Percentiles rank a stretch among this genome's conserved stretches.
phyloP scores from a whole-genome alignment of 2,329 filamentous ascomycete species.

The Paraphoma sp. region DNA sequence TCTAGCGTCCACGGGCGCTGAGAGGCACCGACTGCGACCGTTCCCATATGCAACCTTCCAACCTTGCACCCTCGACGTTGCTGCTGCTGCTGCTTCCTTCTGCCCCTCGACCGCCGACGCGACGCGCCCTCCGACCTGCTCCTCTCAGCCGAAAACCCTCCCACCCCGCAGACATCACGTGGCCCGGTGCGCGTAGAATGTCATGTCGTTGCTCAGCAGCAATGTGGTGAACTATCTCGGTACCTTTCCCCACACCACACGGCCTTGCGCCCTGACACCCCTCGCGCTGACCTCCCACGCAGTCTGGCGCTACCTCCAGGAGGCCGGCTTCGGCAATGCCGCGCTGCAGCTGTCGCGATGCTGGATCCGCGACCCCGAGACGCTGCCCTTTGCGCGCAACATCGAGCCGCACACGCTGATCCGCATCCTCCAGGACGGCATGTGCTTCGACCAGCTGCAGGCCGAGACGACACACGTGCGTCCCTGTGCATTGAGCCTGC shows the following conservation, averaged over 20 bases:
- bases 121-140: not conserved
- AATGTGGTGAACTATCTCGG: slow-evolving; percentile 71
- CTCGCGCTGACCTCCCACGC: slow-evolving; percentile 11
- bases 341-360: slow-evolving; percentile 66
- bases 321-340: slow-evolving; percentile 61
- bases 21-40: not conserved
- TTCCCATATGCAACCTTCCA: too few species aligned
- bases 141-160: not conserved
- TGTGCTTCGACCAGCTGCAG: slow-evolving; percentile 56
- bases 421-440: slow-evolving; percentile 68
- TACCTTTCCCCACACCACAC: slow-evolving; percentile 8
- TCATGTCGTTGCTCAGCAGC: slow-evolving; percentile 57
- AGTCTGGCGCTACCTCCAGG: slow-evolving; percentile 66
- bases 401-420: slow-evolving; percentile 67
- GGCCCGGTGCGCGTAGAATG: slow-evolving; percentile 38
- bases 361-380: slow-evolving; percentile 68
- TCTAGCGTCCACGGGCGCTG: not conserved
- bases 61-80: not conserved
- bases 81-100: not conserved
- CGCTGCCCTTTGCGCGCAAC: slow-evolving; percentile 65
- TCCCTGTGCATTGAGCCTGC: not conserved
- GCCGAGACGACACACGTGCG: slow-evolving; percentile 45
- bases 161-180: not conserved
- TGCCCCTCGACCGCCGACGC: not conserved
- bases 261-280: slow-evolving; percentile 2